Percentiles rank a stretch among this genome's conserved stretches.
phyloP scores from a whole-genome alignment of 2,329 filamentous ascomycete species.

The Cladosporium halotolerans region DNA sequence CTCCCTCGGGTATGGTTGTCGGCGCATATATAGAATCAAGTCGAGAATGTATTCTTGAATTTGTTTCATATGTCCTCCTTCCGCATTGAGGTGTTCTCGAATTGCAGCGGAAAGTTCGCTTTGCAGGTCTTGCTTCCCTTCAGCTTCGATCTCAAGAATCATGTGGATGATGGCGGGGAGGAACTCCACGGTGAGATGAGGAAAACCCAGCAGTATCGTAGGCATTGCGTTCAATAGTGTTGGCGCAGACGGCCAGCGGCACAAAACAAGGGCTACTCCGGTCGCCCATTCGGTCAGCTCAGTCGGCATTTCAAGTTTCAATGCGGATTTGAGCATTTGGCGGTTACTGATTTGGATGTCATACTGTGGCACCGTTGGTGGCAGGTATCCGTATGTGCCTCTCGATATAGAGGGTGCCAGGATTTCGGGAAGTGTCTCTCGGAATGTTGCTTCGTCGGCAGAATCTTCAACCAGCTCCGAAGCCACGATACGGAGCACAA shows the following conservation, averaged over 20 bases:
- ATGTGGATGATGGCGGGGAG: conserved; percentile 76
- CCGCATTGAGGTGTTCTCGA: conserved; percentile 55
- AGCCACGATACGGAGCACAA: conserved; percentile 26
- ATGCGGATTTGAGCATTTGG: conserved; percentile 15
- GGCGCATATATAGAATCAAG: conserved; percentile 79
- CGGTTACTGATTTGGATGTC: neutral
- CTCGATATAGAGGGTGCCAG: conserved; percentile 20
- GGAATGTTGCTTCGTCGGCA: conserved; percentile 24
- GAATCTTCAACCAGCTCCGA: conserved; percentile 15
- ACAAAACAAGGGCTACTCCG: conserved; percentile 27
- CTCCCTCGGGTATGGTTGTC: conserved; percentile 69
- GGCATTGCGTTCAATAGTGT: neutral
- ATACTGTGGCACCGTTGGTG: conserved; percentile 12
- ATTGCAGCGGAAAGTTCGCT: conserved; percentile 60
- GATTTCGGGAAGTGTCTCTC: conserved; percentile 23
- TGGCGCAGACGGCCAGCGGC: conserved; percentile 42
- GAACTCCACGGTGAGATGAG: conserved; percentile 63
- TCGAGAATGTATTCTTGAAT: conserved; percentile 61
- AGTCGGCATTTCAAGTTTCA: conserved; percentile 13
- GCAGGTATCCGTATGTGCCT: conserved; percentile 24
- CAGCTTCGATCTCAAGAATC: conserved; percentile 63
- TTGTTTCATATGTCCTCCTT: conserved; percentile 53
- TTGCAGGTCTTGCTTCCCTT: conserved; percentile 54
- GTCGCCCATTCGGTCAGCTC: conserved; percentile 19
- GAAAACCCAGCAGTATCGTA: conserved; percentile 18